Evolutionary conservation across 1,284 basidiomycete genomes (phyloP), one percentile per base, ranked within the genome.

Genomic region (Ganoderma lucidum): DNA sequence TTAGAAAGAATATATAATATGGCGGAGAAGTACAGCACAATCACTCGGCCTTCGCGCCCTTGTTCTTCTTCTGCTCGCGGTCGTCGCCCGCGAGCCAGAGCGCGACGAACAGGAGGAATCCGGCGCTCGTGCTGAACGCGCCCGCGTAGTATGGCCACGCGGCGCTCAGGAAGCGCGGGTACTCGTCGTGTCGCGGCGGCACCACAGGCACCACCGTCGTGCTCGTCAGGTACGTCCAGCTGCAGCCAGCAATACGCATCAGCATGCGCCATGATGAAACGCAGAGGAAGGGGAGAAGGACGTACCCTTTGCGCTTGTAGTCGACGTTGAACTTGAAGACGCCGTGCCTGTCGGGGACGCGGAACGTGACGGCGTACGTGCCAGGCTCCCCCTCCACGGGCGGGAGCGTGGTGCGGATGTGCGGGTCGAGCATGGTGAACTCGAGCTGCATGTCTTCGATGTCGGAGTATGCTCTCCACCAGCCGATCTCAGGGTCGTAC

Each of bases 341-440:
- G 58, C 98, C 97, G 79, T 99, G 98, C 67, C 96, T 85, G 82
- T 99, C 97, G 3, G 97, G 97, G 3, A 93, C 91, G 55, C 90
- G 89, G 88, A 99, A 97, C 2, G 87, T 88, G 3, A 92, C 87
- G 12, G 87, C 85, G 83, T 96, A 98, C 71, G 87, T 87, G 41
- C 91, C 93, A 3, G 90, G 87, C 44, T 80, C 74, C 5, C 84
- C 85, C 14, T 81, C 70, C 23, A 89, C 86, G 12, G 91, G 85
- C 12, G 79, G 82, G 9, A 98, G 85, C 4, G 90, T 81, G 10
- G 91, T 94, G 41, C 96, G 93, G 70, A 97, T 83, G 80, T 97
- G 95, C 1, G 96, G 97, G 81, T 99, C 98, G 55, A 99, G 90
- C 97, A 99, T 99, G 37, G 95, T 96, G 80, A 99, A 98, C 75